phyloP scores from a whole-genome alignment of 495 filamentous ascomycete genomes.

The Aspergillus wentii region DNA sequence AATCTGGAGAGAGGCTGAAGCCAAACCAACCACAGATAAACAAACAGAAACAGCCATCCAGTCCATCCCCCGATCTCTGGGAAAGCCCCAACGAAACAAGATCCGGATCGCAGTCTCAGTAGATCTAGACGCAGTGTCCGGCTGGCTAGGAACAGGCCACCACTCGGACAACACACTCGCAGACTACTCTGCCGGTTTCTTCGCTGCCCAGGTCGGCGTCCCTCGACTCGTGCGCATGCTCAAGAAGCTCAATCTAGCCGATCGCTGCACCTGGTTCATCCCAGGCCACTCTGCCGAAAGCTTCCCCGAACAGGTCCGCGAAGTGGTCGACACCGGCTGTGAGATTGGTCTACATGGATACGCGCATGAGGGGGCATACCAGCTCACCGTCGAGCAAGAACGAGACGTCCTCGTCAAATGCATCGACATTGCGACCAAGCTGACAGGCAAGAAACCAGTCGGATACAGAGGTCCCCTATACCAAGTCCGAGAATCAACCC shows the following conservation, averaged over 20 bases:
- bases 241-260: conserved; percentile 44
- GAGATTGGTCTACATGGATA: conserved; percentile 61
- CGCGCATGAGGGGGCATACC: conserved; percentile 51
- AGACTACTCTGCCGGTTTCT: conserved; percentile 56
- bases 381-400: conserved; percentile 55
- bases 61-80: conserved; percentile 20
- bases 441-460: conserved; percentile 48
- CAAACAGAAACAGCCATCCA: conserved; percentile 1
- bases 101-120: conserved; percentile 52
- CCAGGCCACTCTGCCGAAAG: conserved; percentile 60
- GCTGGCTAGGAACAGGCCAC: conserved; percentile 51
- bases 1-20: conserved; percentile 35
- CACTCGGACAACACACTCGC: conserved; percentile 47
- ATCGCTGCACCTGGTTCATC: conserved; percentile 59
- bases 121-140: conserved; percentile 58
- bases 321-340: conserved; percentile 50
- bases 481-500: conserved; percentile 49
- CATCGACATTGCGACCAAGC: conserved; percentile 40
- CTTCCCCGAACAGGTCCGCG: conserved; percentile 49
- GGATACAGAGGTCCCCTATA: conserved; percentile 59
- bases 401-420: conserved; percentile 51
- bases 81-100: conserved; percentile 26
- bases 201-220: conserved; percentile 55
- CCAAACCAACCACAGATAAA: background rate
- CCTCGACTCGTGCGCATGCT: conserved; percentile 55